Conservation (phyloP, 441 rosid genomes). For the Aquilaria agallochum region DNA sequence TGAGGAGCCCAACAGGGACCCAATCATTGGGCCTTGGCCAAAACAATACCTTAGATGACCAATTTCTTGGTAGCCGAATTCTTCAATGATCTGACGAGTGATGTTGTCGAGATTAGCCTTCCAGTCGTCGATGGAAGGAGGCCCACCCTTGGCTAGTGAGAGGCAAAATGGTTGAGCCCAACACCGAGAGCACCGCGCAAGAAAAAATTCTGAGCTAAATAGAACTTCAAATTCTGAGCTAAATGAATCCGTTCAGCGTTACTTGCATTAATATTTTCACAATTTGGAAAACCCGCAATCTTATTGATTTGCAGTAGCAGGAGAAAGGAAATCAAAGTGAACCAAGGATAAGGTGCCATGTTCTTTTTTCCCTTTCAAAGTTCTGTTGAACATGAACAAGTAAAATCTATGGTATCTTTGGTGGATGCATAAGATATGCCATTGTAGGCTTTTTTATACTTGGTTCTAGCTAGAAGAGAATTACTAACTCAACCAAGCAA, state of each 20-base stretch:
- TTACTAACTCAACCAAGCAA: too few species aligned
- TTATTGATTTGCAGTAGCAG: too few species aligned
- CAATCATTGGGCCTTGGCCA: too few species aligned
- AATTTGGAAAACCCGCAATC: conserved; percentile 1
- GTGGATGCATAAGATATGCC: too few species aligned
- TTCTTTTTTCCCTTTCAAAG: too few species aligned
- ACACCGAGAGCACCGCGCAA: conserved; percentile 32
- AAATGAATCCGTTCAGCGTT: conserved; percentile 42
- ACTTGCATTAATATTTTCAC: conserved; percentile 25
- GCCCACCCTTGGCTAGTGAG: conserved; percentile 52
- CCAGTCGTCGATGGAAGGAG: conserved; percentile 40
- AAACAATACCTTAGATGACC: conserved; percentile 51
- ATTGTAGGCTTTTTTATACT: too few species aligned
- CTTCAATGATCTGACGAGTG: conserved; percentile 35
- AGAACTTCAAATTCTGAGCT: conserved; percentile 62
- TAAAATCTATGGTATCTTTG: too few species aligned
- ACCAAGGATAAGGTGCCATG: too few species aligned
- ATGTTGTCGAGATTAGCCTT: conserved; percentile 50
- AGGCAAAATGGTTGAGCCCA: conserved; percentile 43
- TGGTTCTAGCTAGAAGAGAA: too few species aligned
- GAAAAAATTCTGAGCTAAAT: conserved; percentile 62
- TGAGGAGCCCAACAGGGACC: too few species aligned
- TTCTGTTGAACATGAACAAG: too few species aligned
- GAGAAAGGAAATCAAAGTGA: too few species aligned
- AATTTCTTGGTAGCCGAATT: conserved; percentile 62